Base-by-base conservation (phyloP, 805 yeast genomes). In the Kazachstania psychrophila region DNA sequence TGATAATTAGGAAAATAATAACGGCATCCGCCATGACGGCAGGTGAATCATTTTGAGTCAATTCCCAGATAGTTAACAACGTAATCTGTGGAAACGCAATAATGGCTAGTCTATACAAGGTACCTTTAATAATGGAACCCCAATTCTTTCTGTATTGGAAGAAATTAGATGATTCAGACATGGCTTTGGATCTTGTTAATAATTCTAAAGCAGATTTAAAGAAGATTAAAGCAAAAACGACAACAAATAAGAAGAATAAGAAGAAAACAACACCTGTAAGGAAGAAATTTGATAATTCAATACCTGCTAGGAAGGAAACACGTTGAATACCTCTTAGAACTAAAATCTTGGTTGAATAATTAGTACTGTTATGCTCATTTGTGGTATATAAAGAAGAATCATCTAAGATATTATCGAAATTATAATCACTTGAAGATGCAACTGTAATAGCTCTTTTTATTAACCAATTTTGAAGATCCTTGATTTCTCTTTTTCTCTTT, bases 271-370 rank as follows among this genome's bases (percentile, higher is more conserved):
- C 74, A 37, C 88, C 85, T 0, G 98, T 92, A 64, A 88, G 67
- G 60, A 87, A 92, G 40, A 92, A 60, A 53, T 76, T 78, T 17
- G 96, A 79, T 47, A 89, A 70, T 62, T 92, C 98, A 47, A 92
- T 88, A 15, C 73, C 73, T 9, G 95, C 84, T 48, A 79, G 62
- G 56, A 67, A 92, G 0, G 96, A 78, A 6, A 89, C 96, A 64
- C 98, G 78, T 60, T 86, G 85, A 42, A 92, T 79, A 47, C 98
- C 98, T 55, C 95, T 75, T 37, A 92, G 64, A 26, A 89, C 78
- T 50, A 92, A 68, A 29, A 86, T 85, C 51, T 79, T 82, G 5
- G 80, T 64, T 2, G 79, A 62, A 33, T 80, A 60, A 28, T 70
- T 60, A 28, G 70, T 64, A 3, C 71, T 57, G 41, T 73, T 73